These are phyloP conservation scores for Kingdonia uniflora DNA, from an alignment of 164 flowering plant genomes.

Conservation along the genomic window DNA sequence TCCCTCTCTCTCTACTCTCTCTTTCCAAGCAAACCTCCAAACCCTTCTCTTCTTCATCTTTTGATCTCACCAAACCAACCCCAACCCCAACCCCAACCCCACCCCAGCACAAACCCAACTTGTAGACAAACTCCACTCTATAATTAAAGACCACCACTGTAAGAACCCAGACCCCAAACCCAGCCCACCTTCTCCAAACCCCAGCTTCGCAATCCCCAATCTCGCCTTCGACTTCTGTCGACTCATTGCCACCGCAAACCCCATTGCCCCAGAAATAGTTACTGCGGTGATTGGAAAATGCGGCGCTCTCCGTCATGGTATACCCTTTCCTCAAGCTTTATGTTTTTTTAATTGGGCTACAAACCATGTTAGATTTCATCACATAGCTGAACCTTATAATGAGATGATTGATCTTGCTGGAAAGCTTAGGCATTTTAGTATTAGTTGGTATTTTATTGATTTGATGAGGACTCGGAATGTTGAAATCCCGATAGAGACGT, in stretches of 20 bases:
- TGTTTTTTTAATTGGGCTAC: slow-evolving; percentile 88
- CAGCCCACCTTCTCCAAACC: slow-evolving; percentile 22
- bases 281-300: slow-evolving; percentile 51
- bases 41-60: slow-evolving; percentile 24
- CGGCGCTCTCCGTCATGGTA: slow-evolving; percentile 59
- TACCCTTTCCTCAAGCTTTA: slow-evolving; percentile 61
- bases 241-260: slow-evolving; percentile 16
- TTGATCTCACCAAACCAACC: slow-evolving; percentile 12
- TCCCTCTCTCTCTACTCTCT: slow-evolving; percentile 2
- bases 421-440: slow-evolving; percentile 57
- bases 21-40: slow-evolving; percentile 12
- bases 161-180: slow-evolving; percentile 45
- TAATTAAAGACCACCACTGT: slow-evolving; percentile 71
- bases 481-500: slow-evolving; percentile 40
- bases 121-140: slow-evolving; percentile 39
- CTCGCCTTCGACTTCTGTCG: slow-evolving; percentile 42
- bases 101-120: slow-evolving; percentile 33
- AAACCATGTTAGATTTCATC: slow-evolving; percentile 14
- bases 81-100: slow-evolving; percentile 2
- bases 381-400: slow-evolving; percentile 32
- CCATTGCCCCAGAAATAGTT: slow-evolving; percentile 40
- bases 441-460: slow-evolving; percentile 71
- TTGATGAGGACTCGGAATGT: slow-evolving; percentile 38
- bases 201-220: slow-evolving; percentile 34
- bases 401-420: slow-evolving; percentile 82